These are phyloP conservation scores for Acidiella bohemica DNA, from an alignment of 495 filamentous ascomycete genomes.

Conservation along the genomic window DNA sequence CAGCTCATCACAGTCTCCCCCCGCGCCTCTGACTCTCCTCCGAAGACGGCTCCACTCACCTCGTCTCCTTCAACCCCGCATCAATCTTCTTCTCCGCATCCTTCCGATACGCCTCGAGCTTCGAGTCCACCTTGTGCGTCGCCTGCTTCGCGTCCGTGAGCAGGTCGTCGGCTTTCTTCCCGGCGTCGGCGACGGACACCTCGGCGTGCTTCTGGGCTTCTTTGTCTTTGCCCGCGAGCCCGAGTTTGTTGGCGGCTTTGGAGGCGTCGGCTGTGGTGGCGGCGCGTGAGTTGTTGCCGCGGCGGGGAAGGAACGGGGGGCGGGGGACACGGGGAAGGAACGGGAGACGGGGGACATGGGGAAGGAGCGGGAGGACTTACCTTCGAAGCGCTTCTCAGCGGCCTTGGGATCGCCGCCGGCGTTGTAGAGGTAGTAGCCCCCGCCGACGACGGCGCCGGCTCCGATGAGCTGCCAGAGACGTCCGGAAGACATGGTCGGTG, in stretches of 20 bases:
- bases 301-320: too few species aligned
- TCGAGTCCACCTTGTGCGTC: slow-evolving; percentile 39
- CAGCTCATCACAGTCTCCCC: background rate
- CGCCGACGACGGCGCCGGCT: slow-evolving; percentile 47
- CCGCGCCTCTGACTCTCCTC: background rate
- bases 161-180: slow-evolving; percentile 40
- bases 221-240: slow-evolving; percentile 39
- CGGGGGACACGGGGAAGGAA: background rate
- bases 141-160: slow-evolving; percentile 26
- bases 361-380: slow-evolving; percentile 34
- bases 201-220: slow-evolving; percentile 41
- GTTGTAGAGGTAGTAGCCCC: slow-evolving; percentile 83
- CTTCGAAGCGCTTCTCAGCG: slow-evolving; percentile 69
- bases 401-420: slow-evolving; percentile 72
- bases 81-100: slow-evolving; percentile 59
- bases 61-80: slow-evolving; percentile 27
- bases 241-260: slow-evolving; percentile 50
- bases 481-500: slow-evolving; percentile 19
- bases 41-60: background rate
- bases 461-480: slow-evolving; percentile 28
- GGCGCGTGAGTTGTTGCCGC: too few species aligned
- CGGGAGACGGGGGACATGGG: slow-evolving; percentile 10
- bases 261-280: slow-evolving; percentile 51
- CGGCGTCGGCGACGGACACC: slow-evolving; percentile 37
- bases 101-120: slow-evolving; percentile 42